phyloP scores from a whole-genome alignment of 148 eudicot species.

The Tetragonia tetragonoides region DNA sequence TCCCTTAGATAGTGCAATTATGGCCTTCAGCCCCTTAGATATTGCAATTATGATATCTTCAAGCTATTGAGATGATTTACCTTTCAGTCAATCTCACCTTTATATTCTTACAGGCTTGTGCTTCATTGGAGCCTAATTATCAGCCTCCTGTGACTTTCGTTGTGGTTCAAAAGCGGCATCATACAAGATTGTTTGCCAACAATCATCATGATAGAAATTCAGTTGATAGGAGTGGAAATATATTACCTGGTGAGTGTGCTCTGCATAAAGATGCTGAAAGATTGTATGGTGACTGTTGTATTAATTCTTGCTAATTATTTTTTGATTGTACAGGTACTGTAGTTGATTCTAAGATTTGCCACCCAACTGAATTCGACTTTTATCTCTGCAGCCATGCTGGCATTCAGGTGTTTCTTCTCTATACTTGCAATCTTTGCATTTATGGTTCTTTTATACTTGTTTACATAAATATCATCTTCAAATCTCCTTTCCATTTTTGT shows the following conservation, averaged over 20 bases:
- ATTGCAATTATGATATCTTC: neutral
- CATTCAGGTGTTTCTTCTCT: constrained; percentile 50
- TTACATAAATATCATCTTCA: too few relatives aligned
- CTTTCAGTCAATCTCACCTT: neutral
- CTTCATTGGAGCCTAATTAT: constrained; percentile 79
- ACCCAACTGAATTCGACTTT: constrained; percentile 95
- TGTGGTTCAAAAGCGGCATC: constrained; percentile 91
- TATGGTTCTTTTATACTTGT: too few relatives aligned
- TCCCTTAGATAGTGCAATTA: neutral
- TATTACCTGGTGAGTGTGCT: constrained; percentile 57
- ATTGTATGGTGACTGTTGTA: neutral
- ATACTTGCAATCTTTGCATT: neutral
- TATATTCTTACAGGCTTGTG: constrained; percentile 56
- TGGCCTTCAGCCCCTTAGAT: neutral
- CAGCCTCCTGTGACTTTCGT: constrained; percentile 94
- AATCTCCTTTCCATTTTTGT: too few relatives aligned
- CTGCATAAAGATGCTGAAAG: neutral
- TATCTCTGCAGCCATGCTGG: constrained; percentile 98
- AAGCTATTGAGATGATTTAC: neutral
- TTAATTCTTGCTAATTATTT: neutral
- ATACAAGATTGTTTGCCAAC: constrained; percentile 79
- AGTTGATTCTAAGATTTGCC: constrained; percentile 89
- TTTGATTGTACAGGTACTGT: constrained; percentile 63
- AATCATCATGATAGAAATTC: constrained; percentile 55
- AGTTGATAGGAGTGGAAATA: constrained; percentile 68